These are phyloP conservation scores for Tricholoma furcatifolium DNA, from an alignment of 768 basidiomycete species.

Conservation along the genomic window DNA sequence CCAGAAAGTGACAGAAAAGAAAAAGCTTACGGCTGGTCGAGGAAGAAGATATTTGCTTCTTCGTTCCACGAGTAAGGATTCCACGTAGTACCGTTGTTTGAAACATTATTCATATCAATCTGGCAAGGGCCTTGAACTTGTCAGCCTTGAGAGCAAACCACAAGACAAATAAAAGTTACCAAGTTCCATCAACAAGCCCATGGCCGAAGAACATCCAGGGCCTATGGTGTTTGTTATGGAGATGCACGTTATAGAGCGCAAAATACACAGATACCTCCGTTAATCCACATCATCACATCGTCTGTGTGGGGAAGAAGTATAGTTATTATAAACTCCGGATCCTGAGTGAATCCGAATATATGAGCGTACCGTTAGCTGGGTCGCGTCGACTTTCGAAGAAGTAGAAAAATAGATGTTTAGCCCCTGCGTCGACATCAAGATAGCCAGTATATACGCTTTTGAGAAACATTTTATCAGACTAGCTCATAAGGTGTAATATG, in stretches of 20 bases:
- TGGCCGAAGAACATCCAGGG: slow-evolving; percentile 50
- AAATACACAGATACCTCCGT: slow-evolving; percentile 40
- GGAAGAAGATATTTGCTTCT: slow-evolving; percentile 68
- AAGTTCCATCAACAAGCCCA: slow-evolving; percentile 71
- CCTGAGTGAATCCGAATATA: slow-evolving; percentile 19
- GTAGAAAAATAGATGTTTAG: slow-evolving; percentile 69
- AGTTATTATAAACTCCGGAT: slow-evolving; percentile 11
- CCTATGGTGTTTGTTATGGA: slow-evolving; percentile 34
- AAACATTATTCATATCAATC: slow-evolving; percentile 57
- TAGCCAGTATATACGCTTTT: slow-evolving; percentile 40
- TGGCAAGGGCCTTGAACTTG: slow-evolving; percentile 32
- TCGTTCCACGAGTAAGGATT: slow-evolving; percentile 67
- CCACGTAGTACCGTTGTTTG: slow-evolving; percentile 59
- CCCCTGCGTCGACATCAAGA: slow-evolving; percentile 45
- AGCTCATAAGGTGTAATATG: background rate
- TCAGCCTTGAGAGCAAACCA: background rate
- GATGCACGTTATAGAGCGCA: background rate
- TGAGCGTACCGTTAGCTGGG: slow-evolving; percentile 46
- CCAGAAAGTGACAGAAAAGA: background rate
- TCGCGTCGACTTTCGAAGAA: slow-evolving; percentile 70
- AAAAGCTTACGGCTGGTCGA: slow-evolving; percentile 55
- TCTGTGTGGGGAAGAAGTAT: slow-evolving; percentile 29
- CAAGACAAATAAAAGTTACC: slow-evolving; percentile 42
- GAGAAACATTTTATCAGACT: background rate
- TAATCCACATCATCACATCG: slow-evolving; percentile 73